Evolutionary conservation across 2,329 filamentous ascomycete genomes (phyloP).

Genomic region (Zymoseptoria passerinii): DNA sequence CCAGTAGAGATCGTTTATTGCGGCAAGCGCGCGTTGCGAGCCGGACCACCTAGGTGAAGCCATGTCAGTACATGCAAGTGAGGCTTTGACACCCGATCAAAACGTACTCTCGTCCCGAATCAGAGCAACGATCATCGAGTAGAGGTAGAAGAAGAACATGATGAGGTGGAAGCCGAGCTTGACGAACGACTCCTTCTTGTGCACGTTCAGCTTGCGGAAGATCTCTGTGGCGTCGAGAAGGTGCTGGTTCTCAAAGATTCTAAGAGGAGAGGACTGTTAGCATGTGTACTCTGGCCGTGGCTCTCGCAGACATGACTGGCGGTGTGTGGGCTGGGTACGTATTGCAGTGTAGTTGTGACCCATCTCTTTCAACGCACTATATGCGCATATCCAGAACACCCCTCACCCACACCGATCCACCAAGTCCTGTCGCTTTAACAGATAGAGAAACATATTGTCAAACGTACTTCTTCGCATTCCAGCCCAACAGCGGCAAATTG

Average conservation of each 20-base stretch:
- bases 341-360: too few species aligned
- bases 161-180: conserved; percentile 97
- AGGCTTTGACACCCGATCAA: not conserved
- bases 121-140: conserved; percentile 61
- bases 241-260: conserved; percentile 95
- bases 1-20: conserved; percentile 2
- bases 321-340: not conserved
- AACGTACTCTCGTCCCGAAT: conserved; percentile 75
- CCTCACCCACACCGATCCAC: not conserved
- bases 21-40: conserved; percentile 4
- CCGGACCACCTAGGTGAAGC: conserved; percentile 1
- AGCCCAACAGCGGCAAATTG: conserved; percentile 83
- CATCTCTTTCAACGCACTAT: not conserved
- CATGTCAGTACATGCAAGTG: not conserved
- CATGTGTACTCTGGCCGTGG: not conserved
- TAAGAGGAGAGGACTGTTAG: conserved; percentile 31
- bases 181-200: conserved; percentile 99
- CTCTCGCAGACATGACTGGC: not conserved
- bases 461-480: conserved; percentile 95
- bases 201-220: conserved; percentile 96
- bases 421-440: not conserved
- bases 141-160: conserved; percentile 99
- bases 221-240: conserved; percentile 97
- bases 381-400: not conserved
- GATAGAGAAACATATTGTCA: not conserved